Base-by-base conservation (phyloP, 2,329 filamentous ascomycete genomes). In the Alternaria ventricosa region DNA sequence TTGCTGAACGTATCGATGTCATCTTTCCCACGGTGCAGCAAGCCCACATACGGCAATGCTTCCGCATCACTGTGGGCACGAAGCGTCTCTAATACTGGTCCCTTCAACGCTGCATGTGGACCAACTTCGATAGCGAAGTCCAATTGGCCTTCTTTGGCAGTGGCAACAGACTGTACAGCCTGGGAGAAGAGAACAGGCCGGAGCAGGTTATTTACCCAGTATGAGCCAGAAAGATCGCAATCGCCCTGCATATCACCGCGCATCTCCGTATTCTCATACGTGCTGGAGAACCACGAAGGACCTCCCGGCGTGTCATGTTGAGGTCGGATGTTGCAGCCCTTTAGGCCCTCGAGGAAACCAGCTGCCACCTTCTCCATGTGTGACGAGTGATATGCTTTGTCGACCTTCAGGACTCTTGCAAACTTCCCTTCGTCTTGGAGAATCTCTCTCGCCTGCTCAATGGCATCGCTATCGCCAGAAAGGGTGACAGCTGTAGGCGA, bases 371-470 rank as follows among this genome's bases (percentile, higher is more conserved):
- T 41, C 36, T 41, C 36, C 36, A 41, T 41, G 84, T 83, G 30
- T 84, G 82, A 23, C 76, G 75, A 0, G 81, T 85, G 84, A 55
- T 85, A 85, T 0, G 83, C 82, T 5, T 68, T 79, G 22, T 83
- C 80, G 1, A 84, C 82, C 59, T 79, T 75, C 1, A 86, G 75
- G 11, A 69, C 54, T 0, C 82, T 72, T 2, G 73, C 75, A 63
- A 84, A 85, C 8, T 75, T 79, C 4, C 75, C 67, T 18, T 80
- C 71, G 5, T 78, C 75, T 1, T 81, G 68, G 0, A 85, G 63
- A 1, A 71, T 66, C 0, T 67, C 60, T 5, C 76, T 68, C 0
- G 75, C 65, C 46, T 78, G 71, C 0, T 76, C 64, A 5, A 85
- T 77, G 2, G 78, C 81, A 60, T 79, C 74, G 0, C 44, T 54